A percentile compares a stretch with the other conserved stretches of the same genome.
These are phyloP conservation scores for Datura wrightii DNA, from an alignment of 257 asterid species.

Conservation along the genomic window DNA sequence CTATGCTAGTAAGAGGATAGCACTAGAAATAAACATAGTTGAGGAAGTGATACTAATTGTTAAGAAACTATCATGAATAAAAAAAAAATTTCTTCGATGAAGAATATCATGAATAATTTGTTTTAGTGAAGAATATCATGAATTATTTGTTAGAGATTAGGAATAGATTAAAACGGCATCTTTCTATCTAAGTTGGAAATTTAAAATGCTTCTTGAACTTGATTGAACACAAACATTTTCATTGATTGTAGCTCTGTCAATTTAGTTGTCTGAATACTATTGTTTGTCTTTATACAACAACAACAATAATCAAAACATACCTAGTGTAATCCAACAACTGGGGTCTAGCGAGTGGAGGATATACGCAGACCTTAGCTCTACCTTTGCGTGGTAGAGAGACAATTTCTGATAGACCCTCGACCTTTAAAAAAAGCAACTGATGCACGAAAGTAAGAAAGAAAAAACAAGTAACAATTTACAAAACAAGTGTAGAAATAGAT, in stretches of 20 bases:
- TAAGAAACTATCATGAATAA: neutral
- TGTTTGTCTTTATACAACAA: neutral
- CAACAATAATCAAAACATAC: too few relatives aligned
- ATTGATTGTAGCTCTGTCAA: neutral
- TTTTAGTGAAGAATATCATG: neutral
- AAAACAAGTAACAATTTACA: too few relatives aligned
- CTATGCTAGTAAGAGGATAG: neutral
- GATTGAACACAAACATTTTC: neutral
- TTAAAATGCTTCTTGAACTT: conserved; percentile 6
- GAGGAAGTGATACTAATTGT: neutral
- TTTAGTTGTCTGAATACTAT: neutral
- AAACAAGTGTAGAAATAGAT: too few relatives aligned
- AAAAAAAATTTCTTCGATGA: neutral
- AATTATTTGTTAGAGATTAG: neutral
- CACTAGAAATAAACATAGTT: neutral
- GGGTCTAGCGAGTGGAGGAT: too few relatives aligned
- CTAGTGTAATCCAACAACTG: too few relatives aligned
- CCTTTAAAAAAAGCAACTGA: too few relatives aligned
- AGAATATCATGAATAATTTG: neutral
- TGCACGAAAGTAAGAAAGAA: too few relatives aligned
- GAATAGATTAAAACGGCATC: neutral
- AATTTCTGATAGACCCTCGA: too few relatives aligned
- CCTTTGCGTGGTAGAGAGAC: too few relatives aligned
- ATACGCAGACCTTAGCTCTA: too few relatives aligned
- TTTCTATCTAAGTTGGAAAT: neutral